These are phyloP conservation scores for Chytriomyces sp. DNA, from an alignment of 192 early-diverging fungal genomes.

Conservation along the genomic window DNA sequence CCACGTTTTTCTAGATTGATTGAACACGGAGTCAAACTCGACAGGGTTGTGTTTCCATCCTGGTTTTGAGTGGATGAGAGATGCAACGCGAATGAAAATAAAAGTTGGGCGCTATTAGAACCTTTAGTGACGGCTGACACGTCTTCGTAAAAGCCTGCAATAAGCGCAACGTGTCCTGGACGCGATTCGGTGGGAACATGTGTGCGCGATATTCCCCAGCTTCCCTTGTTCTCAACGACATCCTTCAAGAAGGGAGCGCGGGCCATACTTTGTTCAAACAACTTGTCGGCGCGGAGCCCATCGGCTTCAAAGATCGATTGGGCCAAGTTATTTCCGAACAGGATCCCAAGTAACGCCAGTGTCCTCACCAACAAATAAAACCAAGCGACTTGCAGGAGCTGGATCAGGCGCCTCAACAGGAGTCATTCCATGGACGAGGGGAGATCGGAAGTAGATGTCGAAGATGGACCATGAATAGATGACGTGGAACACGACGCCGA, in stretches of 20 bases:
- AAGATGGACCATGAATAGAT: conserved; percentile 91
- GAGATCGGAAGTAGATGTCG: conserved; percentile 99
- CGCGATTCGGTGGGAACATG: conserved; percentile 94
- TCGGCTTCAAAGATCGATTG: conserved; percentile 63
- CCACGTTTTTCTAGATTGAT: conserved; percentile 91
- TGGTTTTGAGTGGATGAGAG: conserved; percentile 25
- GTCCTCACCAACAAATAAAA: conserved; percentile 77
- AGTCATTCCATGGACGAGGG: conserved; percentile 95
- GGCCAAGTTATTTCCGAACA: background rate
- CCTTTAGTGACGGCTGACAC: conserved; percentile 96
- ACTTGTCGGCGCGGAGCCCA: conserved; percentile 90
- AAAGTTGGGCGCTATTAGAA: conserved; percentile 20
- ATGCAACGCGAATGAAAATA: background rate
- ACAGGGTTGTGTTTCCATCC: conserved; percentile 98
- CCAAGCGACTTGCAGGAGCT: conserved; percentile 82
- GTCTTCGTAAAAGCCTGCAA: conserved; percentile 98
- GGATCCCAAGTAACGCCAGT: background rate
- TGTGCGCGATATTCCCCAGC: conserved; percentile 65
- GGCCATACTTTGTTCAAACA: conserved; percentile 66
- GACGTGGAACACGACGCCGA: conserved; percentile 90
- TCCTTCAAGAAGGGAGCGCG: conserved; percentile 48
- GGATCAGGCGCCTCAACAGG: conserved; percentile 70
- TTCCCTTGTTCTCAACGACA: conserved; percentile 40
- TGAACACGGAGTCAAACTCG: conserved; percentile 95
- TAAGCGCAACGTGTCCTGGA: conserved; percentile 96